Percentiles rank a stretch among this genome's conserved stretches.
These are phyloP conservation scores for Saccharomyces jurei DNA, from an alignment of 805 yeast species.

Conservation along the genomic window DNA sequence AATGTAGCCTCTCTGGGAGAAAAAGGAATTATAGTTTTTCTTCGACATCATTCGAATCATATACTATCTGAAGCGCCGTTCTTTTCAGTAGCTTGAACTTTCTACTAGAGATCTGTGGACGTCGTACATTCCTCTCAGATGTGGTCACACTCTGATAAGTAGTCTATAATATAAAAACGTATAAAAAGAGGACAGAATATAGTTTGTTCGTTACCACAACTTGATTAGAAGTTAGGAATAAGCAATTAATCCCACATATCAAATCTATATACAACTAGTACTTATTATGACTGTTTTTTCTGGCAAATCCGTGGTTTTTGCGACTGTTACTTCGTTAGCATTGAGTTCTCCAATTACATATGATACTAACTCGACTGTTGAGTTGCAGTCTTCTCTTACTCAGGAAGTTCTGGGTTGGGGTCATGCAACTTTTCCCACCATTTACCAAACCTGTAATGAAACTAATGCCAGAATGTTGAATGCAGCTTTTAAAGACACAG, in stretches of 20 bases:
- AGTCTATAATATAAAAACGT: background rate
- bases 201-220: background rate
- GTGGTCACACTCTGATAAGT: background rate
- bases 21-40: background rate
- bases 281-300: background rate
- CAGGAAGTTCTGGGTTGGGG: constrained; percentile 6
- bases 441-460: constrained; percentile 10
- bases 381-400: background rate
- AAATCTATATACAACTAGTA: background rate
- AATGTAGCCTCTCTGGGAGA: background rate
- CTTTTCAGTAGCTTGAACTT: background rate
- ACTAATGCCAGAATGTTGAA: constrained; percentile 9
- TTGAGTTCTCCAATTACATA: constrained; percentile 3
- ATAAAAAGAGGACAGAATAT: background rate
- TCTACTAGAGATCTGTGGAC: background rate
- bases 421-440: constrained; percentile 8
- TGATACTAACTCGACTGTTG: constrained; percentile 5
- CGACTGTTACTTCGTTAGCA: background rate
- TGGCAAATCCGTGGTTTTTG: background rate
- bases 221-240: background rate
- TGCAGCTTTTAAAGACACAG: constrained; percentile 29
- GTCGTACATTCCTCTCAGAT: background rate
- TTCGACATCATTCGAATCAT: background rate
- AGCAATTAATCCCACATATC: background rate
- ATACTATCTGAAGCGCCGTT: background rate